Evolutionary conservation across 768 basidiomycete species (phyloP).

Genomic region (Cystofilobasidium bisporidii): DNA sequence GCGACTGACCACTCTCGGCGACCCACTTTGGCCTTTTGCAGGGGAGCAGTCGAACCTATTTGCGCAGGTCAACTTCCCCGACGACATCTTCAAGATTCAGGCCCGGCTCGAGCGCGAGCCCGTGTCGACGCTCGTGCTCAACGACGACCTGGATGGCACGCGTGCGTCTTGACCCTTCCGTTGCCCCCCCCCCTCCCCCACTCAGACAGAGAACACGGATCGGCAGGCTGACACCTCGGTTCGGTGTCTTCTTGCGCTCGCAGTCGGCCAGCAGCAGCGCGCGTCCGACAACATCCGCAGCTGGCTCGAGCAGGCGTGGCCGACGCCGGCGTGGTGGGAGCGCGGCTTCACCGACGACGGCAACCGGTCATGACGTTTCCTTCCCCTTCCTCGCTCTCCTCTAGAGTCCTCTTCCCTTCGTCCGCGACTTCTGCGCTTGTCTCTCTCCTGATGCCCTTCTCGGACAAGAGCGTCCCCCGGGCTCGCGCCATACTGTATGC

Average conservation of each 20-base stretch:
- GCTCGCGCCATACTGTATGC: too few relatives aligned
- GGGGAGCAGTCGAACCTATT: constrained; percentile 1
- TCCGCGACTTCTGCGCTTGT: too few relatives aligned
- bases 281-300: background rate
- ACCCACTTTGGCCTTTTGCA: too few relatives aligned
- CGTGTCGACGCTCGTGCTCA: constrained; percentile 14
- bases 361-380: too few relatives aligned
- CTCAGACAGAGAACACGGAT: too few relatives aligned
- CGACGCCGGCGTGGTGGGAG: background rate
- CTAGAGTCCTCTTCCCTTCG: too few relatives aligned
- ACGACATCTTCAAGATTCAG: background rate
- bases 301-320: background rate
- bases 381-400: too few relatives aligned
- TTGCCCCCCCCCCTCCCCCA: background rate
- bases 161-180: background rate
- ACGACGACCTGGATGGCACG: constrained; percentile 16
- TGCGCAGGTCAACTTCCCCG: constrained; percentile 10
- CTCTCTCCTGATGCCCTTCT: too few relatives aligned
- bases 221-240: too few relatives aligned
- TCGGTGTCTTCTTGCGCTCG: background rate
- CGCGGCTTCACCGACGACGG: background rate
- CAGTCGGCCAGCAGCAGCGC: background rate
- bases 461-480: too few relatives aligned
- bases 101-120: background rate
- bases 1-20: background rate